phyloP scores from a whole-genome alignment of 768 basidiomycete genomes.

The Termitomyces sp. region DNA sequence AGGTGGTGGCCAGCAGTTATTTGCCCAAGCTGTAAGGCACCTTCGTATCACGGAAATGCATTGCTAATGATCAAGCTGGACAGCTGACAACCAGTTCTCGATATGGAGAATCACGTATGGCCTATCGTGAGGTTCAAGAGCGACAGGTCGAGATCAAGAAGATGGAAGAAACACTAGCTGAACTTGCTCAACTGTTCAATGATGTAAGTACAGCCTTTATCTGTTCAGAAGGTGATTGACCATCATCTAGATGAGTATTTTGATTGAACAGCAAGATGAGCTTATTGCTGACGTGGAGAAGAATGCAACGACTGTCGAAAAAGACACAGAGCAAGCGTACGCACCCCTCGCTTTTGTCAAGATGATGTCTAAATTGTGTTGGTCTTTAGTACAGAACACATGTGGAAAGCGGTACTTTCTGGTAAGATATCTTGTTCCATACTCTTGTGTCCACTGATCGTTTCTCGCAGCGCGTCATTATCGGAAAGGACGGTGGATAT shows the following conservation, averaged over 20 bases:
- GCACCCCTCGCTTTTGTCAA: constrained; percentile 21
- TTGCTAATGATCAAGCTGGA: background rate
- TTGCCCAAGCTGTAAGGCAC: constrained; percentile 64
- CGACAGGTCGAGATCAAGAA: constrained; percentile 82
- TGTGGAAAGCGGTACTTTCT: constrained; percentile 64
- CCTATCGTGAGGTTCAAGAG: constrained; percentile 86
- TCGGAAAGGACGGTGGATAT: constrained; percentile 84
- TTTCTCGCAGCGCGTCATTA: constrained; percentile 52
- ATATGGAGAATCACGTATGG: constrained; percentile 81
- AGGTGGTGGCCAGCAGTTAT: constrained; percentile 67
- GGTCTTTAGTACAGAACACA: constrained; percentile 51
- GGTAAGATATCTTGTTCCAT: constrained; percentile 27
- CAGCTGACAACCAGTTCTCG: constrained; percentile 75
- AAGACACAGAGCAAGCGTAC: constrained; percentile 71
- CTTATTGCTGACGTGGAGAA: constrained; percentile 62
- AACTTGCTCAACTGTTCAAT: constrained; percentile 84
- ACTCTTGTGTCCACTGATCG: constrained; percentile 1
- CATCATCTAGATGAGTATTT: constrained; percentile 62
- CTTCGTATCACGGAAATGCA: constrained; percentile 2
- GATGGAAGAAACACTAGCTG: constrained; percentile 86
- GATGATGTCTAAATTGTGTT: constrained; percentile 1
- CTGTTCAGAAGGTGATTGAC: background rate
- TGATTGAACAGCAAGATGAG: constrained; percentile 82
- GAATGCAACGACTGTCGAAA: constrained; percentile 60
- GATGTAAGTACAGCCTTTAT: constrained; percentile 51